Evolutionary conservation across 441 rosid species (phyloP).

Genomic region (Pelargonium hybrid): DNA sequence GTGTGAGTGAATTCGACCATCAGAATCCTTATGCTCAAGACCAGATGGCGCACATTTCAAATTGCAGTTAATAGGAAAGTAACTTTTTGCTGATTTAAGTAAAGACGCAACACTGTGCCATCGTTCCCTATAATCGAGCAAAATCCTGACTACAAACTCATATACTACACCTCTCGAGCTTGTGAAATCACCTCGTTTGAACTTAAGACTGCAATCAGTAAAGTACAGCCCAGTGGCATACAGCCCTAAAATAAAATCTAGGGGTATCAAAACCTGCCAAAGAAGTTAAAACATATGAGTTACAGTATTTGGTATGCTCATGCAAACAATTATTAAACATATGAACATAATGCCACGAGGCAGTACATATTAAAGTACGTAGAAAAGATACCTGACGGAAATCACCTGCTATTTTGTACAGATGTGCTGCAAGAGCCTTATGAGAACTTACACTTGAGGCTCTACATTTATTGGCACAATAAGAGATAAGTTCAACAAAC

Average conservation of each 20-base stretch:
- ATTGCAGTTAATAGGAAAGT: slow-evolving; percentile 24
- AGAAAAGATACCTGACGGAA: slow-evolving; percentile 43
- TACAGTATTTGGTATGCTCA: slow-evolving; percentile 14
- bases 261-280: slow-evolving; percentile 50
- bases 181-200: slow-evolving; percentile 24
- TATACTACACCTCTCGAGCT: slow-evolving; percentile 28
- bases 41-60: slow-evolving; percentile 19
- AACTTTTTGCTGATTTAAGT: slow-evolving; percentile 36
- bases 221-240: slow-evolving; percentile 56
- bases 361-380: slow-evolving; percentile 15
- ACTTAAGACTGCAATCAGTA: slow-evolving; percentile 27
- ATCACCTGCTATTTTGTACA: slow-evolving; percentile 37
- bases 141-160: slow-evolving; percentile 31
- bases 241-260: slow-evolving; percentile 50
- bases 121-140: slow-evolving; percentile 35
- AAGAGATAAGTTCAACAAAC: slow-evolving; percentile 56
- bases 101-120: slow-evolving; percentile 34
- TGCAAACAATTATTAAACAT: slow-evolving; percentile 15
- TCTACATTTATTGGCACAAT: slow-evolving; percentile 59
- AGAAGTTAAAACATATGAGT: slow-evolving; percentile 16
- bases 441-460: slow-evolving; percentile 28
- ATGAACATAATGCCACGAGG: slow-evolving; percentile 8
- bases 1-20: slow-evolving; percentile 13
- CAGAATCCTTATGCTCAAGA: slow-evolving; percentile 19
- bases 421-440: slow-evolving; percentile 38